Evolutionary conservation across 371 early-diverging fungal genomes (phyloP), one percentile per base, ranked within the genome.

Genomic region (Neoconidiobolus thromboides): DNA sequence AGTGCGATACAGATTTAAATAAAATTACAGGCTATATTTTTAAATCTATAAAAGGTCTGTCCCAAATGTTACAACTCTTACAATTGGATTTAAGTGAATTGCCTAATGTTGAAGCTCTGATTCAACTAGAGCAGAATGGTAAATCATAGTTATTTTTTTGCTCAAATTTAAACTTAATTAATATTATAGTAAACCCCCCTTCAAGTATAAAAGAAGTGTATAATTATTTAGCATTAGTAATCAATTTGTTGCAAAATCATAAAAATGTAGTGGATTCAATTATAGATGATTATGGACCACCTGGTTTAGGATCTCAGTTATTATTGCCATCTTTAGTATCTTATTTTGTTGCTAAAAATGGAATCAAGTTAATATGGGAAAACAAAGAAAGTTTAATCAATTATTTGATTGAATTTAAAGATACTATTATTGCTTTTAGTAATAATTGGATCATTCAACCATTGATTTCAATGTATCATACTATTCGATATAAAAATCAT

Each of bases 381-480:
- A 51, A 76, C 39, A 73, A 72, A 50, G 75, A 77, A 3, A 75
- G 75, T 52, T 70, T 84, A 42, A 62, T 65, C 1, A 58, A 67
- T n/a, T 71, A 68, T 67, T 12, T 69, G 3, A 61, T 67, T 9
- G 79, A 81, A 42, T 63, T 68, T 0, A 73, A 70, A 52, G 70
- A 71, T 1, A 85, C 87, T 0, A 72, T 67, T 0, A 64, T 60
- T 14, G 72, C 77, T 56, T 84, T 87, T 61, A 69, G 74, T 10
- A 63, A 67, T 9, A 79, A 90, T 67, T 95, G 90, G 85, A 74
- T 96, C 5, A 73, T 83, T 68, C 73, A 80, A 26, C 96, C 96
- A 0, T 63, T 88, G 3, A 62, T 67, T 14, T 72, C 80, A 44
- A 80, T 91, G n/a, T 86, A 80, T 68, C 73, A 78, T n/a, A 94